Evolutionary conservation across 2,329 filamentous ascomycete genomes (phyloP).

Genomic region (Cladosporium velox): DNA sequence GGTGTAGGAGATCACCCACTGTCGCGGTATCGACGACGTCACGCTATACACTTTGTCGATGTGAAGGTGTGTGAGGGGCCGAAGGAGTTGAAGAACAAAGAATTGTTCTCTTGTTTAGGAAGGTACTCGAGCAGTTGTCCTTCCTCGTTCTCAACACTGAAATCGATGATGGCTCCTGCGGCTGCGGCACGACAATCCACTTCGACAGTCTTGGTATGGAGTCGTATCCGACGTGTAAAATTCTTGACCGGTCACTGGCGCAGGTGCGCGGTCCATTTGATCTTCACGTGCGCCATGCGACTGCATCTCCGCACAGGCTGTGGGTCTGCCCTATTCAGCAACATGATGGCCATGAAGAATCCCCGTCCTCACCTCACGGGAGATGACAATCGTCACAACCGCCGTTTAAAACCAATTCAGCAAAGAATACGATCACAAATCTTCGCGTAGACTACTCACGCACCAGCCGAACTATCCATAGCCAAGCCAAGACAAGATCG

Average conservation of each 20-base stretch:
- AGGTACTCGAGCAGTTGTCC: neutral
- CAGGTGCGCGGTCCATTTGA: neutral
- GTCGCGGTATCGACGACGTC: neutral
- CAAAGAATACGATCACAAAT: neutral
- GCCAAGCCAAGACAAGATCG: conserved; percentile 3
- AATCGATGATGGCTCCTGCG: neutral
- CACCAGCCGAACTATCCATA: neutral
- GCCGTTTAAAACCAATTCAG: neutral
- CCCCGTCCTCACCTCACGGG: neutral
- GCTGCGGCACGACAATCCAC: neutral
- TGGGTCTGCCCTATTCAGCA: neutral
- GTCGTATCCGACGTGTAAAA: conserved; percentile 2
- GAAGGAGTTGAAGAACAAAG: neutral
- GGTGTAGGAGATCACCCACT: neutral
- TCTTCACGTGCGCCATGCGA: neutral
- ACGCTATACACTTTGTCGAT: neutral
- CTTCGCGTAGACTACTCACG: neutral
- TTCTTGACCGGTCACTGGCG: conserved; percentile 5
- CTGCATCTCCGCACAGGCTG: neutral
- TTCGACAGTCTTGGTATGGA: neutral
- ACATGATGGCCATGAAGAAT: neutral
- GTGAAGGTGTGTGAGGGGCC: conserved; percentile 3
- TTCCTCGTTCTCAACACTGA: neutral
- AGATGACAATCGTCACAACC: neutral
- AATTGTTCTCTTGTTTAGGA: neutral